phyloP scores from a whole-genome alignment of 1,284 basidiomycete species.

The Trichosporon asahii region DNA sequence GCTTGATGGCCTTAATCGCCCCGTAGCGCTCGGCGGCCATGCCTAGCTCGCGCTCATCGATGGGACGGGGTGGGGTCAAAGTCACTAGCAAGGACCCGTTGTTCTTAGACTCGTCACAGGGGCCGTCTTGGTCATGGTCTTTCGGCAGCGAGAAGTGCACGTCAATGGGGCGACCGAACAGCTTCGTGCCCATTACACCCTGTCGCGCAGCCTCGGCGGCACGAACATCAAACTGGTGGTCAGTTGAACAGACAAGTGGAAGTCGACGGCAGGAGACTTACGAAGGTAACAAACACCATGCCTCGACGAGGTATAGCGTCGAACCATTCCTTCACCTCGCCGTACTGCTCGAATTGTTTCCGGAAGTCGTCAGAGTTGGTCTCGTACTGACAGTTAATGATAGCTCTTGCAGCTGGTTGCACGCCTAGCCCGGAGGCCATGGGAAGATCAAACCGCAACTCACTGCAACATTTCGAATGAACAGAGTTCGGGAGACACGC shows the following conservation, averaged over 20 bases:
- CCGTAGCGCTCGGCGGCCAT: constrained; percentile 81
- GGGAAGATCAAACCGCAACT: constrained; percentile 28
- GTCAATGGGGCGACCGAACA: constrained; percentile 86
- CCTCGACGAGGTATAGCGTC: constrained; percentile 89
- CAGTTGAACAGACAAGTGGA: too few relatives aligned
- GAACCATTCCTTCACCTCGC: constrained; percentile 94
- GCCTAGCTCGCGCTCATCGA: constrained; percentile 78
- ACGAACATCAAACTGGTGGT: constrained; percentile 74
- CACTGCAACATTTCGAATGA: constrained; percentile 95
- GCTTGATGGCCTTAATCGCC: constrained; percentile 75
- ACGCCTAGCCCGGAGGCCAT: background rate
- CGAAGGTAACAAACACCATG: constrained; percentile 96
- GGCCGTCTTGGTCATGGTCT: constrained; percentile 68
- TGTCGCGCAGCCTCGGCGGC: constrained; percentile 87
- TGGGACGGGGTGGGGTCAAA: constrained; percentile 61
- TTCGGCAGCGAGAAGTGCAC: constrained; percentile 95
- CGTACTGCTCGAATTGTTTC: constrained; percentile 79
- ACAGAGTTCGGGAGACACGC: constrained; percentile 88
- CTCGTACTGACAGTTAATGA: constrained; percentile 66
- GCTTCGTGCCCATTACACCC: constrained; percentile 75
- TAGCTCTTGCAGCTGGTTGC: background rate
- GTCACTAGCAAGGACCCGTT: constrained; percentile 81
- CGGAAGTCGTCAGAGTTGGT: constrained; percentile 80
- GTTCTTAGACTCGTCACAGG: constrained; percentile 79
- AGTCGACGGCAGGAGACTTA: constrained; percentile 59